Conservation (phyloP, 176 grass and related monocot genomes). For the Oropetium thomaeum region DNA sequence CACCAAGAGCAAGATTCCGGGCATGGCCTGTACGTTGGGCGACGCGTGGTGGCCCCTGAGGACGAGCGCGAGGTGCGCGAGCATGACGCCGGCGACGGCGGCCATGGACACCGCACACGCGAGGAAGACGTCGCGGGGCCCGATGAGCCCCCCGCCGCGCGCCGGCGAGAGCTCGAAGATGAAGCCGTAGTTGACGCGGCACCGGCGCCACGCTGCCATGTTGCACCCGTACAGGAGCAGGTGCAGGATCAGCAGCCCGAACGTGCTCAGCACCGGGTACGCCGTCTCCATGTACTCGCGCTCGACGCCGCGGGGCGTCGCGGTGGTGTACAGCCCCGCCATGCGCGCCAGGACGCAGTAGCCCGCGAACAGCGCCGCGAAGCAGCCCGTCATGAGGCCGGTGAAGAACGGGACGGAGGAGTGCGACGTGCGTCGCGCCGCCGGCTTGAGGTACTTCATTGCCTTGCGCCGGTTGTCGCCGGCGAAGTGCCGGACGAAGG, state of each 20-base stretch:
- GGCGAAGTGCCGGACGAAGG: slow-evolving; percentile 61
- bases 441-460: slow-evolving; percentile 83
- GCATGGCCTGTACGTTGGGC: slow-evolving; percentile 54
- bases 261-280: slow-evolving; percentile 85
- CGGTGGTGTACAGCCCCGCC: slow-evolving; percentile 48
- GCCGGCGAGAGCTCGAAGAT: slow-evolving; percentile 59
- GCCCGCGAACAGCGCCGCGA: slow-evolving; percentile 55
- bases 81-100: slow-evolving; percentile 52
- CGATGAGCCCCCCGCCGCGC: slow-evolving; percentile 44
- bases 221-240: slow-evolving; percentile 74
- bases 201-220: slow-evolving; percentile 71
- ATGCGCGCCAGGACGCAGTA: slow-evolving; percentile 76
- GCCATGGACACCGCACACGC: slow-evolving; percentile 60
- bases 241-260: slow-evolving; percentile 77
- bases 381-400: slow-evolving; percentile 65
- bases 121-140: slow-evolving; percentile 59
- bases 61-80: slow-evolving; percentile 57
- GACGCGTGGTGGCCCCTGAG: slow-evolving; percentile 46
- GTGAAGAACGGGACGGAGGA: slow-evolving; percentile 62
- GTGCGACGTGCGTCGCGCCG: slow-evolving; percentile 42
- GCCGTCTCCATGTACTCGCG: slow-evolving; percentile 75
- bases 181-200: slow-evolving; percentile 73
- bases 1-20: slow-evolving; percentile 69
- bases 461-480: slow-evolving; percentile 58
- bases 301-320: slow-evolving; percentile 21